Conservation (phyloP, 2,329 filamentous ascomycete genomes). For the Pseudogymnoascus sp. region DNA sequence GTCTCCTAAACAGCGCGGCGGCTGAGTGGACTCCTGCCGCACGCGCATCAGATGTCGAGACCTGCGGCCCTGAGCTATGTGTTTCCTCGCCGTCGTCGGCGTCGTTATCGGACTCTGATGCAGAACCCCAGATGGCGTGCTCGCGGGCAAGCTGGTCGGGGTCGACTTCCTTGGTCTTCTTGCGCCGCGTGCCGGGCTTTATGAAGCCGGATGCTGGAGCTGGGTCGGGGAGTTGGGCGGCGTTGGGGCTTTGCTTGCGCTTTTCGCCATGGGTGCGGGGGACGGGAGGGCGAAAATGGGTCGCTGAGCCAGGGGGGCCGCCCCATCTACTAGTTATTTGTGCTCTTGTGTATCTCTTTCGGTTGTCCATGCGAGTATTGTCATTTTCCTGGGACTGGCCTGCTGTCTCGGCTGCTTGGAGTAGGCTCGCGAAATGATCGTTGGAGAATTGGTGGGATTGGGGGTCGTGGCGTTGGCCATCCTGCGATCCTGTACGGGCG, state of each 20-base stretch:
- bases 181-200: conserved; percentile 13
- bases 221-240: conserved; percentile 11
- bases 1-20: conserved; percentile 23
- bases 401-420: conserved; percentile 23
- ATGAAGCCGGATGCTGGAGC: conserved; percentile 10
- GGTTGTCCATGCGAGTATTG: neutral
- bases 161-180: conserved; percentile 8
- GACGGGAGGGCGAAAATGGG: neutral
- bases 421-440: conserved; percentile 22
- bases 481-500: neutral
- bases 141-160: conserved; percentile 19
- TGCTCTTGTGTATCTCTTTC: conserved; percentile 7
- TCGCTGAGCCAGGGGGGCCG: neutral
- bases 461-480: neutral
- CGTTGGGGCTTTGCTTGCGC: conserved; percentile 10
- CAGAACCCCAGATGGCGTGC: conserved; percentile 23
- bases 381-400: conserved; percentile 11
- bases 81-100: conserved; percentile 11
- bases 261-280: conserved; percentile 4
- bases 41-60: conserved; percentile 19
- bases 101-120: conserved; percentile 16
- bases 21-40: conserved; percentile 24
- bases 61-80: conserved; percentile 11
- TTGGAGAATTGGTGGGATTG: conserved; percentile 13
- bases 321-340: neutral